phyloP scores from a whole-genome alignment of 2,329 filamentous ascomycete species.

The Pseudogymnoascus sp. region DNA sequence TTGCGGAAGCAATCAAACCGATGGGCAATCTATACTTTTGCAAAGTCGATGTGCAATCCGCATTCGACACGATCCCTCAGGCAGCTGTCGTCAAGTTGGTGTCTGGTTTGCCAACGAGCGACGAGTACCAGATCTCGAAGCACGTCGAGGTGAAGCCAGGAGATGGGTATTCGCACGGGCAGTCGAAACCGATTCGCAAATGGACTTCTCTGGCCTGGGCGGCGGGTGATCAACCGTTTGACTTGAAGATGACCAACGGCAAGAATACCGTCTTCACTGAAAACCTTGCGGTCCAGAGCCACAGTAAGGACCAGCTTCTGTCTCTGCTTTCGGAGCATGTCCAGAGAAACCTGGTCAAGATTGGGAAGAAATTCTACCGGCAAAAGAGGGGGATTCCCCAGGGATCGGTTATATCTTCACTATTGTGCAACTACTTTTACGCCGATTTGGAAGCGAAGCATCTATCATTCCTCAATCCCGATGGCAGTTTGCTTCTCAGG shows the following conservation, averaged over 20 bases:
- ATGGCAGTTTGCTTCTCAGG: conserved; percentile 62
- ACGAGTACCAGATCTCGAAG: conserved; percentile 62
- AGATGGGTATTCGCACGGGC: conserved; percentile 17
- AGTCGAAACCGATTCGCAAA: conserved; percentile 23
- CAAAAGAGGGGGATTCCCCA: conserved; percentile 89
- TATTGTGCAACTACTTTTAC: conserved; percentile 94
- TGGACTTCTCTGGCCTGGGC: conserved; percentile 25
- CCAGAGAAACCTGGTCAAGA: conserved; percentile 74
- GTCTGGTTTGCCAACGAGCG: conserved; percentile 44
- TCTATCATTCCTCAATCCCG: conserved; percentile 55
- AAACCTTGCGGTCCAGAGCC: conserved; percentile 48
- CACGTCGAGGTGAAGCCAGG: conserved; percentile 62
- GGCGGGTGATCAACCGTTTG: conserved; percentile 24
- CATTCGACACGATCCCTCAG: conserved; percentile 95
- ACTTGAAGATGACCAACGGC: conserved; percentile 27
- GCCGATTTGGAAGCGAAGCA: conserved; percentile 69
- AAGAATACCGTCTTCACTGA: conserved; percentile 71
- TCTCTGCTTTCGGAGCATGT: conserved; percentile 72
- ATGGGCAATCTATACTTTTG: conserved; percentile 63
- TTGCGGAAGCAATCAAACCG: conserved; percentile 46
- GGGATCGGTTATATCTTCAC: conserved; percentile 77
- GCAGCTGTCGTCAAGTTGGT: conserved; percentile 61
- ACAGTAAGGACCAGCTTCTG: conserved; percentile 54
- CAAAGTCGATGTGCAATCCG: conserved; percentile 85
- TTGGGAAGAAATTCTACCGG: conserved; percentile 80